Evolutionary conservation across 2,329 filamentous ascomycete species (phyloP), one percentile per base, ranked within the genome.

Genomic region (Myotisia sp.): DNA sequence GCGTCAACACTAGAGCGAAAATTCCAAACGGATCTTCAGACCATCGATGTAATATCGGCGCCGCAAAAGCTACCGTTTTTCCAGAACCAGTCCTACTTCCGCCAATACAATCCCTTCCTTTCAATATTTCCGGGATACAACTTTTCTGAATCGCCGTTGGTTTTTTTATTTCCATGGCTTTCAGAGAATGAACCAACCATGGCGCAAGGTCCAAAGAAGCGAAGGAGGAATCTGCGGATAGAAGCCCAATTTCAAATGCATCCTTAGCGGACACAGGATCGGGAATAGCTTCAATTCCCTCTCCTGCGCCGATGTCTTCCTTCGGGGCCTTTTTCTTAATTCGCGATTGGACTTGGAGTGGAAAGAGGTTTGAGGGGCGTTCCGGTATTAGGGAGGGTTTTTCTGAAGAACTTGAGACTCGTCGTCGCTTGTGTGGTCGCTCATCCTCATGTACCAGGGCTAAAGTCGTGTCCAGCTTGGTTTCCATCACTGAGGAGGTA

Each of bases 51-150:
- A 98, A 63, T 40, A 98, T 92, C 0, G 90, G 90, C 6, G 86
- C 84, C 1, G 87, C 82, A 57, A 98, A 98, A 1, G 90, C 86
- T 27, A 95, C 77, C 3, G 90, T 98, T 64, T 98, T 98, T 60
- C 90, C 90, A 8, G 87, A 94, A 65, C 90, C 90, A 0, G 90
- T 98, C 42, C 85, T 71, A 51, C 83, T 92, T 23, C 86, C 86
- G 51, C 90, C 90, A 47, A 98, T 94, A 53, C 85, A 94, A 59
- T 98, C 86, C 47, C 81, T 71, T 4, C 90, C 90, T 47, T 83
- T 78, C 21, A 98, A 57, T 39, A 95, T 94, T 53, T 90, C 80
- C 1, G 87, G 86, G 49, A 98, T 95, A 53, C 83, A 92, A 34
- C 76, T 78, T 49, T 80, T 83, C 49, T 98, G 90, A 64, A 98